Base-by-base conservation (phyloP, 2,329 filamentous ascomycete genomes). In the Fusarium caatingaense region DNA sequence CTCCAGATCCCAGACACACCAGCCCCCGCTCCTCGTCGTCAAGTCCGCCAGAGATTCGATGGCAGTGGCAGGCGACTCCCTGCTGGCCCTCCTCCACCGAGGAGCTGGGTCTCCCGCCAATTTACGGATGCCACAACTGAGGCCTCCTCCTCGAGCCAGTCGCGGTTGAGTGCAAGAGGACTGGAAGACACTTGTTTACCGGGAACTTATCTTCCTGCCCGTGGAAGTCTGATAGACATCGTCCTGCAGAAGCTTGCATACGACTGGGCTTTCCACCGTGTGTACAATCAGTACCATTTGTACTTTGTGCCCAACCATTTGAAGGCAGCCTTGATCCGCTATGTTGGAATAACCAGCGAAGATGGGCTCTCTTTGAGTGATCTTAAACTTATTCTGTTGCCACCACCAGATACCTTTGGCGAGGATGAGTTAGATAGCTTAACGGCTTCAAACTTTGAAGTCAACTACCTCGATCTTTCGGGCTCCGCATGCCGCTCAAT, bases 1-100 rank as follows among this genome's bases (percentile, higher is more conserved):
- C 84, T 91, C 54, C 84, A 87, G 72, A 83, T 89, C 59, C 87
- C 87, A 62, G 87, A 89, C 72, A 85, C 85, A 28, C 87, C 86
- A 25, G 76, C 82, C 12, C 87, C 86, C 28, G 76, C 77, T 27
- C 86, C 86, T 27, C 82, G 87, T 59, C 80, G 83, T 45, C 80
- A 79, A 25, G 75, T 75, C 61, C 81, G 83, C 56, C 72, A 75
- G 51, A 77, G 81, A 63, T 78, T 84, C 44, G 85, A 86, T 72
- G 76, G 76, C 18, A 78, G 80, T 73, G 86, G 87, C 20, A 81
- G 84, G 59, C 82, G 86, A 58, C 77, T 84, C 21, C 88, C 88
- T 12, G 83, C 88, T 3, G 88, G 88, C 0, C 88, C 88, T 23
- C 83, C 87, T 27, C 84, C 88, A 23, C 88, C 88, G 4, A 82